These are phyloP conservation scores for Tardiomyces depauwii DNA, from an alignment of 1,139 yeast species.

Conservation along the genomic window DNA sequence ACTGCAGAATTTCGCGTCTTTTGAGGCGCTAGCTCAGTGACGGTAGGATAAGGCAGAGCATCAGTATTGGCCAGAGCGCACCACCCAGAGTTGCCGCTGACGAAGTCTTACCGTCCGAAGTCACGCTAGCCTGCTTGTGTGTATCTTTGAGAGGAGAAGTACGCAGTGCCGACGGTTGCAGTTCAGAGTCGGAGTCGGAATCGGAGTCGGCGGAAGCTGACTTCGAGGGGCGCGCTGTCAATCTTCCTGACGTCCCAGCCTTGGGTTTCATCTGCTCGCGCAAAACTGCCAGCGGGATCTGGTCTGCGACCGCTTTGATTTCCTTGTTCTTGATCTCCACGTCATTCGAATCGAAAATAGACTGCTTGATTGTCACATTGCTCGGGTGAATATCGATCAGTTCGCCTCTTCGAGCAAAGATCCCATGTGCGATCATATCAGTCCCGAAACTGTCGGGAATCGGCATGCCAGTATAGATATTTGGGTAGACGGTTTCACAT, in stretches of 20 bases:
- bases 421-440: constrained; percentile 15
- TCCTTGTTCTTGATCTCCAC: background rate
- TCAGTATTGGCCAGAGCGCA: no score
- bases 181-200: no score
- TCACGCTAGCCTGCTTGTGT: no score
- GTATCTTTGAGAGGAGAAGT: no score
- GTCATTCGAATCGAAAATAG: background rate
- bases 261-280: background rate
- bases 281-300: background rate
- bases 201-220: no score
- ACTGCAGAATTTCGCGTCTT: no score
- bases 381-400: background rate
- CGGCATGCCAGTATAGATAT: constrained; percentile 5
- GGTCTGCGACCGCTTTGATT: background rate
- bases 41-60: no score
- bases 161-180: no score
- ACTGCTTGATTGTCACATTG: background rate
- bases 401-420: constrained; percentile 7
- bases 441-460: constrained; percentile 15
- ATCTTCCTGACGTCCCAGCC: background rate
- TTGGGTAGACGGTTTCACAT: constrained; percentile 4
- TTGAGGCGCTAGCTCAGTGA: no score
- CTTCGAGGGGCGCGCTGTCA: no score
- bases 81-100: no score
- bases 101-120: no score